Conservation (phyloP, 1,139 yeast species). For the Lodderomyces oxycetoniae region DNA sequence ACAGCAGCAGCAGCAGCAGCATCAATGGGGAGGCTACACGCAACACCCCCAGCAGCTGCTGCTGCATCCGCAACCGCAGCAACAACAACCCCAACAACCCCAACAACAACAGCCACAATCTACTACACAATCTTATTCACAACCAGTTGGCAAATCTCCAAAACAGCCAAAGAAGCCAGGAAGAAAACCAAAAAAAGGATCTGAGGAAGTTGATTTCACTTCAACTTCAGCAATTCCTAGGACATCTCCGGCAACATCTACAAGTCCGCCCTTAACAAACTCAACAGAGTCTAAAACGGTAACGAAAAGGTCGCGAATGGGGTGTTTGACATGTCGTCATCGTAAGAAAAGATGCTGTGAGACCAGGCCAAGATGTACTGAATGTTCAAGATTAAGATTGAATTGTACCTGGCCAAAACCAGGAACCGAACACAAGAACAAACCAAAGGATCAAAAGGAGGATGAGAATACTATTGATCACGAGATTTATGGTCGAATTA, state of each 20-base stretch:
- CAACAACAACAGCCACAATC: slow-evolving; percentile 5
- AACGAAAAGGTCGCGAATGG: slow-evolving; percentile 40
- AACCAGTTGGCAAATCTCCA: slow-evolving; percentile 2
- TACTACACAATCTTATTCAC: background rate
- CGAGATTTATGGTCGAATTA: slow-evolving; percentile 54
- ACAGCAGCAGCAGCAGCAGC: slow-evolving; percentile 6
- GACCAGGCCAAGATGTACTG: slow-evolving; percentile 38
- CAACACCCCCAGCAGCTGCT: slow-evolving; percentile 7
- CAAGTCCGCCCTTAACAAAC: background rate
- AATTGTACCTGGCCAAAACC: slow-evolving; percentile 50
- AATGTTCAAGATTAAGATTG: slow-evolving; percentile 38
- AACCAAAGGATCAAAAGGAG: slow-evolving; percentile 45
- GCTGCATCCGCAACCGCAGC: slow-evolving; percentile 6
- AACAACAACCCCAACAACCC: slow-evolving; percentile 3
- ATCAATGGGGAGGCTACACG: slow-evolving; percentile 4
- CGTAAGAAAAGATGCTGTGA: slow-evolving; percentile 46
- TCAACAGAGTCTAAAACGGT: slow-evolving; percentile 13
- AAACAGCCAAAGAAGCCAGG: slow-evolving; percentile 8
- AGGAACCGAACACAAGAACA: slow-evolving; percentile 46
- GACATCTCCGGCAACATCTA: background rate
- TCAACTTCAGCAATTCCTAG: background rate
- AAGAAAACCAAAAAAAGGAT: slow-evolving; percentile 9
- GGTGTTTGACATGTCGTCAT: slow-evolving; percentile 45
- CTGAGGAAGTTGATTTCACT: slow-evolving; percentile 2
- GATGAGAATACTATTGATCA: slow-evolving; percentile 47